These are phyloP conservation scores for Podaxis sp. DNA, from an alignment of 768 basidiomycete genomes.

Conservation along the genomic window DNA sequence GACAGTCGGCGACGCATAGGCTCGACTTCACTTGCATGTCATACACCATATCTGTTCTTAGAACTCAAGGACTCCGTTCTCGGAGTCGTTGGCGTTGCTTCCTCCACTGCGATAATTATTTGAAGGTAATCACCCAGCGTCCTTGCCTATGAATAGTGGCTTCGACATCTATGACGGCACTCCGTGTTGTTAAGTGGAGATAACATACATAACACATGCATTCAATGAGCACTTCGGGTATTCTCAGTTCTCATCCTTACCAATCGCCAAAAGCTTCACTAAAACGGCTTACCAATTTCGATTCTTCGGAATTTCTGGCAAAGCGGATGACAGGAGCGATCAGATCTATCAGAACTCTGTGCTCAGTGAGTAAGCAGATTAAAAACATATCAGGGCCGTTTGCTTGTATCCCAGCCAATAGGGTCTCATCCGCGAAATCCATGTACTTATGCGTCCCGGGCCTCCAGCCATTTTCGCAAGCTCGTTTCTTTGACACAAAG, in stretches of 20 bases:
- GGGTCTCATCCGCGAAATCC: neutral
- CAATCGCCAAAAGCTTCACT: neutral
- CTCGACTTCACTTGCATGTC: too few species aligned
- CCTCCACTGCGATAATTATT: neutral
- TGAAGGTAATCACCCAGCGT: neutral
- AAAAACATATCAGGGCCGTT: neutral
- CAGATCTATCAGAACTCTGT: neutral
- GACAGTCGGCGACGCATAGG: neutral
- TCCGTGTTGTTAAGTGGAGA: neutral
- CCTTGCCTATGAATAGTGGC: neutral
- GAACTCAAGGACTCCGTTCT: too few species aligned
- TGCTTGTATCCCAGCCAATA: neutral
- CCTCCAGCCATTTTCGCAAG: neutral
- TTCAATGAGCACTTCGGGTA: neutral
- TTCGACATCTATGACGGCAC: neutral
- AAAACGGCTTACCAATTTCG: neutral
- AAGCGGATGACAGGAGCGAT: neutral
- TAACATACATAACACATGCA: neutral
- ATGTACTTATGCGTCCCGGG: neutral
- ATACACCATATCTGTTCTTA: too few species aligned
- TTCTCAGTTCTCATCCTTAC: neutral
- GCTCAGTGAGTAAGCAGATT: neutral
- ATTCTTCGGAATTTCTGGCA: neutral
- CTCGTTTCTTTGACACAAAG: too few species aligned
- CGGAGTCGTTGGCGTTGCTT: too few species aligned